Evolutionary conservation across 2,329 filamentous ascomycete species (phyloP).

Genomic region (Colletotrichum australisinense): DNA sequence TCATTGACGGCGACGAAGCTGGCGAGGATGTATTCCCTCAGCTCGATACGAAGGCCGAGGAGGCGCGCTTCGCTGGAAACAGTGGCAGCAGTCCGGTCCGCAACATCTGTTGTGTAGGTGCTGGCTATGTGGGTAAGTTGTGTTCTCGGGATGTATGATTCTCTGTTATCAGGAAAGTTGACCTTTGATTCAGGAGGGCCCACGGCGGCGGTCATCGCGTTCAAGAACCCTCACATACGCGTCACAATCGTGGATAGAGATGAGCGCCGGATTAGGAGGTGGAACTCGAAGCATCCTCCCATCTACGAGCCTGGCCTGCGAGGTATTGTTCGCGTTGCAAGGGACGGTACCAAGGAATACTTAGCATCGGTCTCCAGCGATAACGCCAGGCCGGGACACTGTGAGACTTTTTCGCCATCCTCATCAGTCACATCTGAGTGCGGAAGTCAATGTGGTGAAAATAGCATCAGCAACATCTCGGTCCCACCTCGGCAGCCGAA

Average conservation of each 20-base stretch:
- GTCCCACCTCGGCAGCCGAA: constrained; percentile 67
- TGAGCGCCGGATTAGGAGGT: constrained; percentile 72
- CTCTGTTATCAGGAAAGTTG: neutral
- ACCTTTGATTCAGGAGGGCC: constrained; percentile 68
- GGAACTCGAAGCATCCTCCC: constrained; percentile 79
- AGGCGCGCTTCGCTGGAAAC: neutral
- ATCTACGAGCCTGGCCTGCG: constrained; percentile 80
- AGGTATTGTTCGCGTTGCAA: too few relatives aligned
- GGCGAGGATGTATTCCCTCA: constrained; percentile 33
- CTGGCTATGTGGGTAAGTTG: constrained; percentile 78
- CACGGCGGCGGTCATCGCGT: constrained; percentile 79
- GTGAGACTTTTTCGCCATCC: constrained; percentile 37
- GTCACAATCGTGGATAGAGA: constrained; percentile 83
- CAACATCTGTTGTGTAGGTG: constrained; percentile 79
- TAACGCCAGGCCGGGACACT: constrained; percentile 42
- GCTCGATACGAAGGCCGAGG: neutral
- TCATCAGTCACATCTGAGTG: constrained; percentile 47
- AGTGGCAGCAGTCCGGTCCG: constrained; percentile 46
- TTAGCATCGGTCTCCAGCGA: constrained; percentile 48
- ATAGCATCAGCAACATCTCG: constrained; percentile 36
- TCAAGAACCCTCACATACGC: constrained; percentile 75
- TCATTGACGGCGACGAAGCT: constrained; percentile 25
- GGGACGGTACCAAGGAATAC: constrained; percentile 64
- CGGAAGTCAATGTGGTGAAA: constrained; percentile 40
- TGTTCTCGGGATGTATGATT: neutral